Conservation (phyloP, 805 yeast species). For the Huiozyma sinensis region DNA sequence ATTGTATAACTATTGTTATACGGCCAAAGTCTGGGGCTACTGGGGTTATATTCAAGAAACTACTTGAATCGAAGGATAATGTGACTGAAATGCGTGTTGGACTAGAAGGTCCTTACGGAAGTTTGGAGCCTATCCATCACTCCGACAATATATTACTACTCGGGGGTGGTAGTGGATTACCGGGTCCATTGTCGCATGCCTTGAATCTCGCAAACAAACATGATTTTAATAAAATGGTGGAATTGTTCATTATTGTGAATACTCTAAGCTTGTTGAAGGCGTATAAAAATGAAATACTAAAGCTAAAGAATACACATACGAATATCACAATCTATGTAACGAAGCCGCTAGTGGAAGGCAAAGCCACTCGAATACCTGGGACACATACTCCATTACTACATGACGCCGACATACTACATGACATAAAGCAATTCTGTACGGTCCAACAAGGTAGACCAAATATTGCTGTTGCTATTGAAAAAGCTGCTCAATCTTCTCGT, state of each 20-base stretch:
- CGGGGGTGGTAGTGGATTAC: constrained; percentile 71
- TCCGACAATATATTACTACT: constrained; percentile 47
- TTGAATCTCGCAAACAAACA: constrained; percentile 20
- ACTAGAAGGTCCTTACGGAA: constrained; percentile 68
- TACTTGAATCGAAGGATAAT: constrained; percentile 23
- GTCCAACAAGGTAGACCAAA: constrained; percentile 40
- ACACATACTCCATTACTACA: constrained; percentile 2
- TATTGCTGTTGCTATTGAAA: constrained; percentile 31
- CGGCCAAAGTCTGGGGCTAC: constrained; percentile 42
- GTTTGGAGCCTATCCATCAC: constrained; percentile 35
- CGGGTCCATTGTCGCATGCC: constrained; percentile 45
- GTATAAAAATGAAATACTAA: constrained; percentile 10
- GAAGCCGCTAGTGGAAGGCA: background rate
- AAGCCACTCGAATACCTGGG: background rate
- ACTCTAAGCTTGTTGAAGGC: constrained; percentile 12
- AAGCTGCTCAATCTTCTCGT: constrained; percentile 28
- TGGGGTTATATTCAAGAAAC: constrained; percentile 20
- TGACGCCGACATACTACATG: constrained; percentile 1
- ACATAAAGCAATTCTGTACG: constrained; percentile 22
- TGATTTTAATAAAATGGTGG: constrained; percentile 5
- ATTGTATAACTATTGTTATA: constrained; percentile 31
- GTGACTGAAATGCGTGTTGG: constrained; percentile 27
- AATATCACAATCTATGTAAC: constrained; percentile 12
- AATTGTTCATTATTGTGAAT: constrained; percentile 11
- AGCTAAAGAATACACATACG: constrained; percentile 8